Evolutionary conservation across 345 rosid genomes (phyloP), one percentile per base, ranked within the genome.

Genomic region (Aurinia saxatilis): DNA sequence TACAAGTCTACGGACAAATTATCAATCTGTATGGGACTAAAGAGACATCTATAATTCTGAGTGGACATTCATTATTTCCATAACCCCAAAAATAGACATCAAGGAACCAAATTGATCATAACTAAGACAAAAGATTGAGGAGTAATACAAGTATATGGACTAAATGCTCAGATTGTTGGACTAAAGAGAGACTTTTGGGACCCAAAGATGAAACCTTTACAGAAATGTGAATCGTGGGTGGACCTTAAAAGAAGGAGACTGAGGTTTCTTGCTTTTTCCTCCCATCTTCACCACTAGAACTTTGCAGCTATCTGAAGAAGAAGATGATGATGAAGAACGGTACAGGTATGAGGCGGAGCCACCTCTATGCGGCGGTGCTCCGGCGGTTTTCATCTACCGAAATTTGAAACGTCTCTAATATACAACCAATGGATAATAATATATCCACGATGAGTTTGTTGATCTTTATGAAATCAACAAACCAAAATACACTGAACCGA

Each of bases 181-280:
- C 2, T 7, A 10, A 33, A 19, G 27, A 25, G 34, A 57, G 7
- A 57, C 42, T 58, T 40, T 21, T 42, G 39, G 33, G 45, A 11
- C 52, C 63, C 36, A 54, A 18, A 49, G 62, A 38, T 10, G 41
- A 61, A 40, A 58, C 34, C 30, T 37, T 56, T 29, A 71, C 11
- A 62, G 3, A 67, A 68, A 41, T 34, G 66, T 51, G 71, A 36
- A 56, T 25, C 10, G 34, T 57, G 29, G 15, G 37, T 38, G 12
- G 57, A 82, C 82, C 84, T 82, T 75, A 47, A 72, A 57, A 54
- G 75, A 67, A 29, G 81, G 3, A 71, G 79, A 41, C n/a, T 50
- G 70, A 37, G 74, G 64, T 16, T 56, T 84, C 65, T 74, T 81
- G 79, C 63, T 69, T 75, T 76, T 84, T 9, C 70, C 82, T n/a